Evolutionary conservation across 75 land plant genomes (phyloP).

Genomic region (Azolla pinnata): DNA sequence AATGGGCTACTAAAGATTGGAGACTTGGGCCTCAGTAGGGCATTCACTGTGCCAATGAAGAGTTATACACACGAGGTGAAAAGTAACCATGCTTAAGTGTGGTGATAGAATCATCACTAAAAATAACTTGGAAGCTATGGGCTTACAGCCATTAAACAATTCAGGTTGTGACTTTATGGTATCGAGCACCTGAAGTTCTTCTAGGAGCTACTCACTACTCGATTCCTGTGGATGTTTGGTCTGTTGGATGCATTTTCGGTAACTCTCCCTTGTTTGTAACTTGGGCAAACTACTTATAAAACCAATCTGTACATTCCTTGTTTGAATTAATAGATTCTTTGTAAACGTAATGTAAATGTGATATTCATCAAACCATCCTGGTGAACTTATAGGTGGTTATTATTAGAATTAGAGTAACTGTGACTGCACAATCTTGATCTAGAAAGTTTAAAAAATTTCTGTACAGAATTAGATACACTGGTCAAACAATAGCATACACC

Average conservation of each 20-base stretch:
- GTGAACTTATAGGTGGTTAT: too few species aligned
- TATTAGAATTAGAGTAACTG: too few species aligned
- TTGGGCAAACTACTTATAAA: too few species aligned
- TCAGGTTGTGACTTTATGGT: slow-evolving; percentile 86
- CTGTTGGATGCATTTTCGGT: slow-evolving; percentile 89
- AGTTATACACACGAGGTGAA: slow-evolving; percentile 90
- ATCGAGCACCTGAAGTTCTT: slow-evolving; percentile 85
- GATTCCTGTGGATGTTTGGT: slow-evolving; percentile 81
- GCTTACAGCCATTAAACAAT: neutral
- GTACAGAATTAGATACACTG: too few species aligned
- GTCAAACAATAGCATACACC: too few species aligned
- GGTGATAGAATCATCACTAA: neutral
- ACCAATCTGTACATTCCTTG: too few species aligned
- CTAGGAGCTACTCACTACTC: slow-evolving; percentile 81
- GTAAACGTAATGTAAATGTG: too few species aligned
- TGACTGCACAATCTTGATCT: too few species aligned
- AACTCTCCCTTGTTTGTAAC: too few species aligned
- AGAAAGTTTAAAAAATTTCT: too few species aligned
- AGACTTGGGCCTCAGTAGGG: slow-evolving; percentile 71
- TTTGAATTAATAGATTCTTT: too few species aligned
- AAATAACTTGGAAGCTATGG: neutral
- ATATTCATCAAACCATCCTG: too few species aligned
- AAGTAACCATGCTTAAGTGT: neutral
- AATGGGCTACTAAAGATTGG: slow-evolving; percentile 68
- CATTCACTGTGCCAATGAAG: slow-evolving; percentile 50